Conservation (phyloP, 192 early-diverging fungal species). For the Coemansia sp. region DNA sequence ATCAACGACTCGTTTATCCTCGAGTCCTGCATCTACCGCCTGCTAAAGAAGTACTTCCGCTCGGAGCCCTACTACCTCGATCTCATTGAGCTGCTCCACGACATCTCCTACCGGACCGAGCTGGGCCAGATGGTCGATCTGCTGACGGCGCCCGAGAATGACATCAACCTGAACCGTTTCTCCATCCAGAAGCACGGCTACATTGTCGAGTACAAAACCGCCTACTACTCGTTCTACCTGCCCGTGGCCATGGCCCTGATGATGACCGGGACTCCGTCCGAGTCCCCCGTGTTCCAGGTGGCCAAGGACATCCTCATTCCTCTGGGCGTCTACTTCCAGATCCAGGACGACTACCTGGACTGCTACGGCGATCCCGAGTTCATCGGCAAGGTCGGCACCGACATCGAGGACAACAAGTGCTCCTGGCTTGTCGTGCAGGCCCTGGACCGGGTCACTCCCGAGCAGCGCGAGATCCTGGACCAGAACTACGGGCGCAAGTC, state of each 20-base stretch:
- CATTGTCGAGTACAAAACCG: slow-evolving; percentile 98
- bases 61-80: slow-evolving; percentile 80
- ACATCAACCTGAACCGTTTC: slow-evolving; percentile 88
- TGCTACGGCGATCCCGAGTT: slow-evolving; percentile 85
- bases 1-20: slow-evolving; percentile 97
- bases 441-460: slow-evolving; percentile 63
- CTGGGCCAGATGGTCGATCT: slow-evolving; percentile 96
- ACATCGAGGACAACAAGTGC: slow-evolving; percentile 99
- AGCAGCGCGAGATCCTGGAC: slow-evolving; percentile 82
- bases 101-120: slow-evolving; percentile 94
- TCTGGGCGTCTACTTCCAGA: slow-evolving; percentile 97
- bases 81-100: slow-evolving; percentile 90
- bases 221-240: slow-evolving; percentile 99
- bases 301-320: slow-evolving; percentile 85
- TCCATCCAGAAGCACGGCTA: slow-evolving; percentile 86
- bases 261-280: slow-evolving; percentile 72
- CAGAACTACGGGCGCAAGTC: slow-evolving; percentile 90
- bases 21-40: slow-evolving; percentile 85
- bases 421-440: slow-evolving; percentile 97
- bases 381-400: slow-evolving; percentile 99
- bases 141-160: slow-evolving; percentile 95
- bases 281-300: slow-evolving; percentile 72
- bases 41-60: slow-evolving; percentile 93
- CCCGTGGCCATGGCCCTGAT: slow-evolving; percentile 92
- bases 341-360: slow-evolving; percentile 98